Evolutionary conservation across 2,329 filamentous ascomycete species (phyloP).

Genomic region (Pseudogymnoascus sp.): DNA sequence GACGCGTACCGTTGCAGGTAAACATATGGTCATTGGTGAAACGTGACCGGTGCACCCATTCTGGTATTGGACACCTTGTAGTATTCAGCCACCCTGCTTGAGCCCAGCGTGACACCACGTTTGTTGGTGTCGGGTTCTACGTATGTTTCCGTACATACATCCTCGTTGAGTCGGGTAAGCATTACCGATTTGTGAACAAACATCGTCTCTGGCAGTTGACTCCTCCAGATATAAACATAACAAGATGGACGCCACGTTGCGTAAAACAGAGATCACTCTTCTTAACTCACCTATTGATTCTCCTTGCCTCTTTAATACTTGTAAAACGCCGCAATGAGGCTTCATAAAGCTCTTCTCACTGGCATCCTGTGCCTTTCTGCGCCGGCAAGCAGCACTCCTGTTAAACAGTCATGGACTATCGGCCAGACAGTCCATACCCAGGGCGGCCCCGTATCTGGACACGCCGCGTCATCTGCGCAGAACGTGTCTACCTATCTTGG

Average conservation of each 20-base stretch:
- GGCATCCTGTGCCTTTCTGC: not conserved
- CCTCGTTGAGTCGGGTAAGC: not conserved
- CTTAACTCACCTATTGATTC: not conserved
- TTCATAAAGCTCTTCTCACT: not conserved
- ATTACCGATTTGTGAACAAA: not conserved
- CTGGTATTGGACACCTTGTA: not conserved
- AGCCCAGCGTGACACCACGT: not conserved
- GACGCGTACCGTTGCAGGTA: not conserved
- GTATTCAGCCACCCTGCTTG: not conserved
- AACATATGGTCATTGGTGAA: not conserved
- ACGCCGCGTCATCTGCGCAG: slow-evolving; percentile 16
- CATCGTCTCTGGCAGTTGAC: not conserved
- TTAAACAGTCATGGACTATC: slow-evolving; percentile 5
- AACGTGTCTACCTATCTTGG: slow-evolving; percentile 30
- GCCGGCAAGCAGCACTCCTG: not conserved
- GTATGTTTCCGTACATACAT: not conserved
- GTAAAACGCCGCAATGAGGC: not conserved
- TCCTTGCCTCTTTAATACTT: not conserved
- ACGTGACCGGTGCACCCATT: not conserved
- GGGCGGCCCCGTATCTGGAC: slow-evolving; percentile 22
- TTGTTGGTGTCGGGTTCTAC: not conserved
- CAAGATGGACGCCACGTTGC: not conserved
- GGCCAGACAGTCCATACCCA: slow-evolving; percentile 23
- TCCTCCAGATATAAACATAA: not conserved
- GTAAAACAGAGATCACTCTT: not conserved